Percentiles rank a stretch among this genome's conserved stretches.
Evolutionary conservation across 1,284 basidiomycete genomes (phyloP).

Genomic region (Ustilago esculenta): DNA sequence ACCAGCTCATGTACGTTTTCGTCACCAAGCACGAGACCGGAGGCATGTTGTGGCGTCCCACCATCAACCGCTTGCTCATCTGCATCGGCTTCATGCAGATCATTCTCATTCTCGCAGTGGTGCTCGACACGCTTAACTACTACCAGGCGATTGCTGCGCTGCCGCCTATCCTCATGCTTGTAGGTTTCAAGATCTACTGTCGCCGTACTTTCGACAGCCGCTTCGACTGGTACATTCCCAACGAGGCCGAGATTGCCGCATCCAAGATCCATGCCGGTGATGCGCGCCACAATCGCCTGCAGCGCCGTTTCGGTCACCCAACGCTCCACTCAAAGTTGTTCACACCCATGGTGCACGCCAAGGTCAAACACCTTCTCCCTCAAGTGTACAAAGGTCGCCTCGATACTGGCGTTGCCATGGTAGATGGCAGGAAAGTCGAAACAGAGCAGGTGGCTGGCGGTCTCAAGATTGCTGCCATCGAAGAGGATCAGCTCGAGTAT

Average conservation of each 20-base stretch:
- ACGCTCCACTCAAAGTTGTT: constrained; percentile 60
- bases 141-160: constrained; percentile 55
- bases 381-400: constrained; percentile 59
- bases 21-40: constrained; percentile 66
- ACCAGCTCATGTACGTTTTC: constrained; percentile 67
- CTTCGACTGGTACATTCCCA: constrained; percentile 65
- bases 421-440: constrained; percentile 57
- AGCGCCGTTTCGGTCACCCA: constrained; percentile 65
- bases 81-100: constrained; percentile 65
- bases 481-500: constrained; percentile 62
- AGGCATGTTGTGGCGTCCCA: constrained; percentile 64
- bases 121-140: constrained; percentile 50
- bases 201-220: constrained; percentile 53
- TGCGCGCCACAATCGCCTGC: constrained; percentile 57
- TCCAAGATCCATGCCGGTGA: constrained; percentile 55
- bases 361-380: constrained; percentile 55
- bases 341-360: constrained; percentile 62
- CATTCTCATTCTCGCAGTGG: constrained; percentile 58
- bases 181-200: constrained; percentile 63
- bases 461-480: constrained; percentile 60
- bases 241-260: constrained; percentile 53
- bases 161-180: constrained; percentile 59
- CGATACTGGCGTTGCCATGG: constrained; percentile 37
- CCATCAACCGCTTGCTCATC: constrained; percentile 62
- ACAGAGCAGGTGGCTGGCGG: constrained; percentile 54